phyloP scores from a whole-genome alignment of 805 yeast genomes.

The Candida coleopterorum region DNA sequence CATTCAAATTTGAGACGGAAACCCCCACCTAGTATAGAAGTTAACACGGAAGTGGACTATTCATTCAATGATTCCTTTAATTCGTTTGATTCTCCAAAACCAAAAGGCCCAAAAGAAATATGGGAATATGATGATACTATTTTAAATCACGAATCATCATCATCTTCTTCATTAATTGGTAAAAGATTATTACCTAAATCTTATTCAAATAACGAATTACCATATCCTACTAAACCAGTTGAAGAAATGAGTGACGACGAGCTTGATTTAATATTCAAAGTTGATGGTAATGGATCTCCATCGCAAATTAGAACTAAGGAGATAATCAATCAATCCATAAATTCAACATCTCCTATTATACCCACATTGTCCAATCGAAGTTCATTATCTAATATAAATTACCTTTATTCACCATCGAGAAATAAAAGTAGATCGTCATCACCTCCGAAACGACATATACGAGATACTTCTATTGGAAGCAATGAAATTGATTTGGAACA shows the following conservation, averaged over 20 bases:
- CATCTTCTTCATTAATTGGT: no score
- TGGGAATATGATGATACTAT: slow-evolving; percentile 34
- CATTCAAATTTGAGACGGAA: slow-evolving; percentile 17
- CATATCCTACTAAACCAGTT: slow-evolving; percentile 8
- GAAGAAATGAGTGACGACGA: slow-evolving; percentile 7
- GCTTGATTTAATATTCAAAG: neutral
- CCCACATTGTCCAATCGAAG: slow-evolving; percentile 5
- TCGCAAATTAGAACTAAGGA: slow-evolving; percentile 5
- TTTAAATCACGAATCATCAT: no score
- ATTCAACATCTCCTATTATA: slow-evolving; percentile 3
- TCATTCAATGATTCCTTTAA: slow-evolving; percentile 19
- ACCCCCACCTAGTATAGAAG: slow-evolving; percentile 20
- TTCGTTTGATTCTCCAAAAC: slow-evolving; percentile 26
- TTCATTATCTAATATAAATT: slow-evolving; percentile 3
- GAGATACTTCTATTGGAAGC: neutral
- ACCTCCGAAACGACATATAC: slow-evolving; percentile 4
- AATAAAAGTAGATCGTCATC: slow-evolving; percentile 3
- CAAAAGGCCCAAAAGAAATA: slow-evolving; percentile 37
- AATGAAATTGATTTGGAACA: neutral
- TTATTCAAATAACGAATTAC: no score
- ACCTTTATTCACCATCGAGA: slow-evolving; percentile 1
- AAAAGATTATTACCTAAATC: no score
- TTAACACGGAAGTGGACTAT: neutral
- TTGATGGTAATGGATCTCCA: slow-evolving; percentile 4
- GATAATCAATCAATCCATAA: slow-evolving; percentile 2